Evolutionary conservation across 331 rosid genomes (phyloP).

Genomic region (Malus hybrid): DNA sequence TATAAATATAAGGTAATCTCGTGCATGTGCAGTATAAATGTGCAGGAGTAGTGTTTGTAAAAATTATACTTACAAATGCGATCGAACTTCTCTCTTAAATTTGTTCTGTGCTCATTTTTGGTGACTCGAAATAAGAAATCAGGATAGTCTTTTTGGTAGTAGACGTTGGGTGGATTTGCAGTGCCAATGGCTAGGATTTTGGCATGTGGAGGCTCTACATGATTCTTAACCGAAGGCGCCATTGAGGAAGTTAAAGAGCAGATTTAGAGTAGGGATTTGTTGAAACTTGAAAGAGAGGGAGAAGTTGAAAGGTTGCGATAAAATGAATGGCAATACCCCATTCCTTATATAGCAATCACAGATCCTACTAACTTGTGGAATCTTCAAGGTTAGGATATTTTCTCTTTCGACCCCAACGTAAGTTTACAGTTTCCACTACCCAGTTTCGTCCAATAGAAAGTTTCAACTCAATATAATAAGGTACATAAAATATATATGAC

Average conservation of each 20-base stretch:
- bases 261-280: not conserved
- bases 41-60: not conserved
- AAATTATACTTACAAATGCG: conserved; percentile 24
- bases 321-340: not conserved
- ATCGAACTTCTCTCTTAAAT: conserved; percentile 29
- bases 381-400: not conserved
- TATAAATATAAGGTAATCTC: too few species aligned
- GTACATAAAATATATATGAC: too few species aligned
- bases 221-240: not conserved
- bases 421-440: too few species aligned
- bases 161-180: not conserved
- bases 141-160: conserved; percentile 9
- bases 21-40: too few species aligned
- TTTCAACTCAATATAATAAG: too few species aligned
- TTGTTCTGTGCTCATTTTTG: conserved; percentile 18
- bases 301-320: not conserved
- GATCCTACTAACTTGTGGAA: not conserved
- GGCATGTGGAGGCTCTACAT: not conserved
- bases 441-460: too few species aligned
- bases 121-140: conserved; percentile 10
- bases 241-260: not conserved
- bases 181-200: not conserved
- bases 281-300: not conserved
- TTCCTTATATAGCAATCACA: not conserved
- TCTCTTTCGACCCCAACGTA: too few species aligned